phyloP scores from a whole-genome alignment of 768 basidiomycete species.

The Fistulinella prunicolor region DNA sequence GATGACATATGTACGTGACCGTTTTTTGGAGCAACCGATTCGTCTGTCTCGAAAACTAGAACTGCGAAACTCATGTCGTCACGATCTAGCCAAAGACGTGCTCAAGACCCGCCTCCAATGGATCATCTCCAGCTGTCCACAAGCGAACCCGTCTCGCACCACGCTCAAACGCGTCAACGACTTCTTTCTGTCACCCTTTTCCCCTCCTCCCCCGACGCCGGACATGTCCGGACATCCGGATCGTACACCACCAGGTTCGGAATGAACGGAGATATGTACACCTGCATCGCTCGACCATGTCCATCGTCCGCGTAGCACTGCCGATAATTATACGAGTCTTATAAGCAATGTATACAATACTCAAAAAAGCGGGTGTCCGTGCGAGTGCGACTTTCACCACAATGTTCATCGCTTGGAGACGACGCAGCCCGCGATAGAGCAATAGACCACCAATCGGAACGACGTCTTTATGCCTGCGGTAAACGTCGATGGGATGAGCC shows the following conservation, averaged over 20 bases:
- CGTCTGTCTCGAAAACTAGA: too few relatives aligned
- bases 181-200: conserved; percentile 51
- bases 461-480: conserved; percentile 50
- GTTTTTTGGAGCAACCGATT: not conserved
- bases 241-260: not conserved
- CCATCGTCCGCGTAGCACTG: too few relatives aligned
- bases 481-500: conserved; percentile 72
- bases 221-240: not conserved
- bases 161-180: conserved; percentile 81
- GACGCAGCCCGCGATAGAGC: conserved; percentile 35
- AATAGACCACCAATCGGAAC: conserved; percentile 64
- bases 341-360: not conserved
- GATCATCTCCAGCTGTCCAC: conserved; percentile 73
- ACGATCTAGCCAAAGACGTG: conserved; percentile 48
- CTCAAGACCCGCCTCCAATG: conserved; percentile 79
- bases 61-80: not conserved
- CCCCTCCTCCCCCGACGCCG: not conserved
- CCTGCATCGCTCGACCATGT: too few relatives aligned
- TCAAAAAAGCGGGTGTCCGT: too few relatives aligned
- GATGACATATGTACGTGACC: conserved; percentile 22
- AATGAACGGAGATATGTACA: too few relatives aligned
- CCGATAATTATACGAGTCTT: too few relatives aligned
- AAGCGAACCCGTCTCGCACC: conserved; percentile 79
- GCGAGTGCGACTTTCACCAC: not conserved
- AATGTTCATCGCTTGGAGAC: conserved; percentile 9